phyloP scores from a whole-genome alignment of 2,329 filamentous ascomycete genomes.

The Sporothrix curviconia region DNA sequence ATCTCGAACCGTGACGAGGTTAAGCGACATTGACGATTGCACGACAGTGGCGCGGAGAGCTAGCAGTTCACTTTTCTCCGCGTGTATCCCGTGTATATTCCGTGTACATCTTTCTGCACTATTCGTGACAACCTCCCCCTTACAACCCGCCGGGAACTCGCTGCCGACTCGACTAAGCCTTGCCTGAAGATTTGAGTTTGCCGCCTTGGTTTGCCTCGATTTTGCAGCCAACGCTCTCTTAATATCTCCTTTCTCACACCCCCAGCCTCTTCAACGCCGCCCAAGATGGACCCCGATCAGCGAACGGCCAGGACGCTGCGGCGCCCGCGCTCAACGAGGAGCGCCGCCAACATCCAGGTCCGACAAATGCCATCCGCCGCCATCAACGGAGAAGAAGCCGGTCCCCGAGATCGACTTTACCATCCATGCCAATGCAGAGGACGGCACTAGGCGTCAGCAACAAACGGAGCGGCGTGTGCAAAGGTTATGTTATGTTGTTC shows the following conservation, averaged over 20 bases:
- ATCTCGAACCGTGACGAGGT: too few species aligned
- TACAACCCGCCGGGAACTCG: too few species aligned
- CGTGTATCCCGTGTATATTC: too few species aligned
- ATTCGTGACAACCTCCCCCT: too few species aligned
- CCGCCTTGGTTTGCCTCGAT: background rate
- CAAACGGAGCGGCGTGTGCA: slow-evolving; percentile 90
- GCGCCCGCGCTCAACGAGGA: slow-evolving; percentile 29
- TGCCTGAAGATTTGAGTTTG: background rate
- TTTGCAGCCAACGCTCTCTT: background rate
- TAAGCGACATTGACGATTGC: too few species aligned
- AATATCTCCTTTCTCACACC: background rate
- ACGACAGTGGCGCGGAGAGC: too few species aligned
- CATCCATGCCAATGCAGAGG: slow-evolving; percentile 97
- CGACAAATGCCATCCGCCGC: slow-evolving; percentile 90
- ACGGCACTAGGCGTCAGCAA: slow-evolving; percentile 94
- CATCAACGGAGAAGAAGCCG: slow-evolving; percentile 88
- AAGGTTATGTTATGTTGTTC: slow-evolving; percentile 66
- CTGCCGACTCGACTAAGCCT: too few species aligned
- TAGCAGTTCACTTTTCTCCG: too few species aligned
- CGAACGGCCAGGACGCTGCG: slow-evolving; percentile 30
- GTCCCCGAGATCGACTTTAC: slow-evolving; percentile 98
- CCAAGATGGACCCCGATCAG: slow-evolving; percentile 45
- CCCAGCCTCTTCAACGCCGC: background rate
- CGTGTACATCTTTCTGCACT: too few species aligned
- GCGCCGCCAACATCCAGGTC: slow-evolving; percentile 55